Evolutionary conservation across 257 asterid genomes (phyloP), one percentile per base, ranked within the genome.

Genomic region (Solanum piurae): DNA sequence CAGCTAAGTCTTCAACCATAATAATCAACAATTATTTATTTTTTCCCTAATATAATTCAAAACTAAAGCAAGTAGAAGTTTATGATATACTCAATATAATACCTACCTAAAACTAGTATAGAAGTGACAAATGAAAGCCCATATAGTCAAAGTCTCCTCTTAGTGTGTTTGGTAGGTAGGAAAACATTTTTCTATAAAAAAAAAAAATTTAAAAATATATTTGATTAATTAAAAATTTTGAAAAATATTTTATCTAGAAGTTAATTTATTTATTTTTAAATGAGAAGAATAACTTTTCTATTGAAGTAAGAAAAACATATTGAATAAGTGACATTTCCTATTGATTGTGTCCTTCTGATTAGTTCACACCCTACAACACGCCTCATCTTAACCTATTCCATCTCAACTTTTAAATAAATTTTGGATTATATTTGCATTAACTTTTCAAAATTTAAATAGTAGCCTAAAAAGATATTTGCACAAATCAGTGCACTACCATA

Each of bases 1-100:
- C 88, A 77, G 83, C 83, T 66, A 37, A 60, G 12, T 85, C n/a
- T 25, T 34, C 38, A 46, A 18, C 68, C 29, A 80, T 42, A 73
- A 73, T 42, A 42, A 25, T 79, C 27, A 79, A 44, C 85, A 79
- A 79, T 44, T 79, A 27, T 79, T 72, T 72, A 72, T 4, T 34
- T 34, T 44, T 27, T 14, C 1, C 85, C n/a, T 3, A 80, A 16
- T 80, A 80, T 8, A 46, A 80, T 80, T 46, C 10, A 46, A 29
- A 79, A 46, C 10, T 27, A 80, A 73, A 44, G 66, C 40, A 44
- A 80, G 4, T 77, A 6, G 36, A 77, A 44, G 38, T 16, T 80
- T 80, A 44, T 79, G 21, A 13, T 27, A 79, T 42, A 27, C 64
- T 18, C n/a, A 18, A 55, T 55, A 55, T 52, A 52, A 18, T 44